Evolutionary conservation across 2,329 filamentous ascomycete species (phyloP).

Genomic region (Cladosporium halotolerans): DNA sequence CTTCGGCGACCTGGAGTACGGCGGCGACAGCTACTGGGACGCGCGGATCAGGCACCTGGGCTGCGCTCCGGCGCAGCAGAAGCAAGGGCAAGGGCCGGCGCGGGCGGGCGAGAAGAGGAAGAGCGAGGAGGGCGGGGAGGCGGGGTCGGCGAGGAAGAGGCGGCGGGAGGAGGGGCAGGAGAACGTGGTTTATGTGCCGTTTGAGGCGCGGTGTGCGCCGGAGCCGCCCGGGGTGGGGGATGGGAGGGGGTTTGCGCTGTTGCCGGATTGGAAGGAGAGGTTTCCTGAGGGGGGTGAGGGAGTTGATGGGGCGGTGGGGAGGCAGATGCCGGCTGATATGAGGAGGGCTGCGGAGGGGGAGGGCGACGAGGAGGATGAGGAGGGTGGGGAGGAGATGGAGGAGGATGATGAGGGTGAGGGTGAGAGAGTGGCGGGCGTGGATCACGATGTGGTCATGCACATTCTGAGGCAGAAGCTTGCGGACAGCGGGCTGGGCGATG

Average conservation of each 20-base stretch:
- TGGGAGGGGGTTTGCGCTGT: conserved; percentile 32
- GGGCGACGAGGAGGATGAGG: conserved; percentile 10
- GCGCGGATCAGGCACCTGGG: conserved; percentile 12
- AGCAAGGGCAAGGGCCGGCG: conserved; percentile 14
- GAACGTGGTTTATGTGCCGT: conserved; percentile 22
- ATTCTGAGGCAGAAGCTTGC: conserved; percentile 27
- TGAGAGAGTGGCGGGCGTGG: conserved; percentile 24
- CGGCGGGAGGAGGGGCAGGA: conserved; percentile 16
- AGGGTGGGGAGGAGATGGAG: conserved; percentile 3
- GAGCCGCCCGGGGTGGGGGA: conserved; percentile 20
- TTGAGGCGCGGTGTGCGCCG: conserved; percentile 14
- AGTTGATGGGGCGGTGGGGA: neutral
- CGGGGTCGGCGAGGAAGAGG: conserved; percentile 10
- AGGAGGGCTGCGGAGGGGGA: conserved; percentile 23
- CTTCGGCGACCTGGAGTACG: conserved; percentile 45
- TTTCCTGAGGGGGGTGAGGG: conserved; percentile 25
- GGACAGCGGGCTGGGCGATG: conserved; percentile 30
- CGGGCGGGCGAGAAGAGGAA: conserved; percentile 29
- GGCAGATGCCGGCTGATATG: conserved; percentile 27
- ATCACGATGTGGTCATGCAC: conserved; percentile 34
- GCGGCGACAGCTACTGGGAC: conserved; percentile 42
- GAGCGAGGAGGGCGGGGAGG: conserved; percentile 20
- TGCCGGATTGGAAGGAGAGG: conserved; percentile 41
- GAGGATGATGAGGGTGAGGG: conserved; percentile 14
- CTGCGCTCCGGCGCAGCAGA: conserved; percentile 3